Base-by-base conservation (phyloP, 73 alveolate genomes). In the Diophrys appendiculata region DNA sequence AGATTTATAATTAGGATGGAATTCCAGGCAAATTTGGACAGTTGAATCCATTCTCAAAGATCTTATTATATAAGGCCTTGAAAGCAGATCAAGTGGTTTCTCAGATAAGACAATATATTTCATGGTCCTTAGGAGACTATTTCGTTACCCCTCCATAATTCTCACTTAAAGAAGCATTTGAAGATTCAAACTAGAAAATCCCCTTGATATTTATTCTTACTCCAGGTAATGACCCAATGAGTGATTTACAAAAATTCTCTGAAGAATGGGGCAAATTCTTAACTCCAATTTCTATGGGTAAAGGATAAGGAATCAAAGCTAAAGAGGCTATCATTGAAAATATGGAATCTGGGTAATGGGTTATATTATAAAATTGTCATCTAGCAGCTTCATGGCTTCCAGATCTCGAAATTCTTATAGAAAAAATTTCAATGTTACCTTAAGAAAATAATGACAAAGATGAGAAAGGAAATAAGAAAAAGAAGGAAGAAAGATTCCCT, bases 301-400 rank as follows among this genome's bases (percentile, higher is more conserved):
- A 98, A 92, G 99, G 99, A 0, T 97, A 98, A 81, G 99, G 99
- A 34, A 95, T 89, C 13, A 89, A 89, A 77, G 95, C 95, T 2
- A 89, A 78, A 32, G 92, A 87, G 2, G 81, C 83, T 31, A 89
- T 89, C 60, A 71, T 75, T 52, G 95, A 89, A 43, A 81, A 85
- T n/a, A 43, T 78, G 64, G 65, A 78, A 65, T 65, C 70, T 60
- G 95, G 95, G 8, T 82, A 88, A 29, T 96, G 99, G 99, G 99
- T 96, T 31, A 89, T 96, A 72, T 87, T 96, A 80, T 97, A 98
- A 72, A 96, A 96, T 69, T 96, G 99, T 81, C 96, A 83, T 78
- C 82, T 96, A 65, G 98, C 99, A 18, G 80, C 95, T 29, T 79
- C 93, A 13, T 96, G 98, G 98, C 89, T 96, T 91, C 99, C 99